phyloP scores from a whole-genome alignment of 768 basidiomycete genomes.

The Suillus spraguei region DNA sequence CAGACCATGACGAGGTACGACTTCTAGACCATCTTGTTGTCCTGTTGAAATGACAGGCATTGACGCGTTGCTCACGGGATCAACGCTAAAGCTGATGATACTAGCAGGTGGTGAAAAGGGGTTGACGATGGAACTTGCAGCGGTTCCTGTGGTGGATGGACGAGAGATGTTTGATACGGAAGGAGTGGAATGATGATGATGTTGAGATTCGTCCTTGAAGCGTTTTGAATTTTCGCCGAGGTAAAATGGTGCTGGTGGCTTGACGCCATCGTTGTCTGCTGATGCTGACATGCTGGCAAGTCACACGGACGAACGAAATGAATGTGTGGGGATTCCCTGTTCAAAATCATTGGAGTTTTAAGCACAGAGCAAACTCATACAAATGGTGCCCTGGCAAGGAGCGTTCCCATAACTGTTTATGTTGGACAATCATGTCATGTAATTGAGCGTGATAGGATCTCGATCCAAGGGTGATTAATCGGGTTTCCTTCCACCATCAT shows the following conservation, averaged over 20 bases:
- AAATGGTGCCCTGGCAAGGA: slow-evolving; percentile 6
- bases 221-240: slow-evolving; percentile 12
- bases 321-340: neutral
- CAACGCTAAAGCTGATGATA: slow-evolving; percentile 44
- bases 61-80: slow-evolving; percentile 31
- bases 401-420: slow-evolving; percentile 7
- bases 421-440: neutral
- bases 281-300: slow-evolving; percentile 8
- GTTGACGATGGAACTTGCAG: slow-evolving; percentile 29
- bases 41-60: slow-evolving; percentile 9
- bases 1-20: slow-evolving; percentile 36
- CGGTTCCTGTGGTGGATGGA: slow-evolving; percentile 27
- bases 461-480: slow-evolving; percentile 14
- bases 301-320: neutral
- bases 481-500: slow-evolving; percentile 6
- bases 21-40: slow-evolving; percentile 35
- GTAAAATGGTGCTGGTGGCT: slow-evolving; percentile 13
- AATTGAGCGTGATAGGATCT: slow-evolving; percentile 1
- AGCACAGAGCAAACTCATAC: slow-evolving; percentile 5
- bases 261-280: slow-evolving; percentile 1
- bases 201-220: slow-evolving; percentile 16
- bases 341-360: neutral
- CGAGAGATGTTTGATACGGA: slow-evolving; percentile 17
- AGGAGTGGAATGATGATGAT: slow-evolving; percentile 16
- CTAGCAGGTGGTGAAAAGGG: slow-evolving; percentile 58